phyloP scores from a whole-genome alignment of 2,329 filamentous ascomycete genomes.

The Aspergillus pseudotamarii region DNA sequence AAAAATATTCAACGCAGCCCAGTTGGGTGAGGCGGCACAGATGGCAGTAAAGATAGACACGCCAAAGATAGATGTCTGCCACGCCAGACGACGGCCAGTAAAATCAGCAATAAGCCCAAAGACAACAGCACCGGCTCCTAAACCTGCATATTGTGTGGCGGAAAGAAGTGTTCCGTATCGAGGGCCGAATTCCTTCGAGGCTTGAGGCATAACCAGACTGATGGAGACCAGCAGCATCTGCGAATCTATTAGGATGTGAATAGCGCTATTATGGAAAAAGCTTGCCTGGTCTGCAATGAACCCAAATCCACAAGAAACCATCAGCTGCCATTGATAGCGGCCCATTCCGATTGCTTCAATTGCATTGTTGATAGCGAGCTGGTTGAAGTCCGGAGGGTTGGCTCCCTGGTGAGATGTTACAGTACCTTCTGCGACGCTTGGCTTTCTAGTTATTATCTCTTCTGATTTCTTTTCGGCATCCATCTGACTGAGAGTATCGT shows the following conservation, averaged over 20 bases:
- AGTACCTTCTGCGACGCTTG: too few species aligned
- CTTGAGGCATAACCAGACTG: slow-evolving; percentile 10
- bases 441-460: not conserved
- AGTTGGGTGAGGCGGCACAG: slow-evolving; percentile 9
- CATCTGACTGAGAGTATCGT: not conserved
- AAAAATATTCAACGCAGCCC: not conserved
- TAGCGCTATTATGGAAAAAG: not conserved
- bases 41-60: slow-evolving; percentile 12
- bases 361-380: slow-evolving; percentile 1
- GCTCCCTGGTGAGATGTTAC: too few species aligned
- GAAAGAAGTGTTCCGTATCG: slow-evolving; percentile 3
- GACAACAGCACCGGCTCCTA: not conserved
- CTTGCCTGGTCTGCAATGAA: slow-evolving; percentile 12
- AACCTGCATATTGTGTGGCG: not conserved
- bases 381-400: not conserved
- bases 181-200: slow-evolving; percentile 8
- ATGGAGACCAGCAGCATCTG: slow-evolving; percentile 12
- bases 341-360: slow-evolving; percentile 15
- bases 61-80: slow-evolving; percentile 12
- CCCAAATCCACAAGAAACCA: slow-evolving; percentile 11
- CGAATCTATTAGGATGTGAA: too few species aligned
- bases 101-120: slow-evolving; percentile 9
- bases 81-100: slow-evolving; percentile 11
- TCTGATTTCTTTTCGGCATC: not conserved
- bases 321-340: slow-evolving; percentile 12